These are phyloP conservation scores for Russula brevipes DNA, from an alignment of 768 basidiomycete species.

Conservation along the genomic window DNA sequence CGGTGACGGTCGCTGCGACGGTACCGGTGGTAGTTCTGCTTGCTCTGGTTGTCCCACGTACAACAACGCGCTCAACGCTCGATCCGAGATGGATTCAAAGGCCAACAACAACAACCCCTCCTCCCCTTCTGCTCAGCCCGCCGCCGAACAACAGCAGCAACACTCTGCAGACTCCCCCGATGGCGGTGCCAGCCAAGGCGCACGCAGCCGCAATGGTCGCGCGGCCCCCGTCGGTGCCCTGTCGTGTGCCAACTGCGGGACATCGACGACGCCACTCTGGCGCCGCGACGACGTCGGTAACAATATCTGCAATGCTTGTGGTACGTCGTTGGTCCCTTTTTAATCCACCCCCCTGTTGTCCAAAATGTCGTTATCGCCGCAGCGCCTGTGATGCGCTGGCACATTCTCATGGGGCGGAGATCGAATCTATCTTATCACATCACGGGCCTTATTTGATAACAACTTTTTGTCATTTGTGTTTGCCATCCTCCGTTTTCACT, in stretches of 20 bases:
- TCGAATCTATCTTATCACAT: constrained; percentile 28
- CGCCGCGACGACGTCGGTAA: constrained; percentile 85
- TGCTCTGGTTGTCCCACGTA: constrained; percentile 96
- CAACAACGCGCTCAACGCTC: constrained; percentile 67
- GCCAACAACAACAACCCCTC: constrained; percentile 24
- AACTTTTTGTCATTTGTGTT: constrained; percentile 12
- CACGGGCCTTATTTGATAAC: constrained; percentile 38
- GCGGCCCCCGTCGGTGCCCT: constrained; percentile 59
- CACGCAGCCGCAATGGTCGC: constrained; percentile 26
- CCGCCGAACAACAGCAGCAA: constrained; percentile 18
- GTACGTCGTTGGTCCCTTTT: constrained; percentile 44
- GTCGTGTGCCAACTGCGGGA: constrained; percentile 84
- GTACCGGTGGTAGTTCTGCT: constrained; percentile 88
- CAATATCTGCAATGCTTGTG: constrained; percentile 93
- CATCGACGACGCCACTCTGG: constrained; percentile 87
- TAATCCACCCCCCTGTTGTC: constrained; percentile 27
- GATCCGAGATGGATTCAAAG: constrained; percentile 37
- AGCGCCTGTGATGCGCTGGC: constrained; percentile 19
- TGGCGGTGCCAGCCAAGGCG: constrained; percentile 15
- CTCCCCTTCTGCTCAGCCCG: constrained; percentile 29
- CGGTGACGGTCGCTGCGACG: constrained; percentile 96
- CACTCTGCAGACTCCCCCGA: constrained; percentile 22
- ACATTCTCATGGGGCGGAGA: constrained; percentile 18
- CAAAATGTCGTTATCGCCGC: constrained; percentile 14
- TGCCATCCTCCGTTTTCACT: constrained; percentile 5